Base-by-base conservation (phyloP, 2,329 filamentous ascomycete species). In the Pyrenophora tritici-repentis region DNA sequence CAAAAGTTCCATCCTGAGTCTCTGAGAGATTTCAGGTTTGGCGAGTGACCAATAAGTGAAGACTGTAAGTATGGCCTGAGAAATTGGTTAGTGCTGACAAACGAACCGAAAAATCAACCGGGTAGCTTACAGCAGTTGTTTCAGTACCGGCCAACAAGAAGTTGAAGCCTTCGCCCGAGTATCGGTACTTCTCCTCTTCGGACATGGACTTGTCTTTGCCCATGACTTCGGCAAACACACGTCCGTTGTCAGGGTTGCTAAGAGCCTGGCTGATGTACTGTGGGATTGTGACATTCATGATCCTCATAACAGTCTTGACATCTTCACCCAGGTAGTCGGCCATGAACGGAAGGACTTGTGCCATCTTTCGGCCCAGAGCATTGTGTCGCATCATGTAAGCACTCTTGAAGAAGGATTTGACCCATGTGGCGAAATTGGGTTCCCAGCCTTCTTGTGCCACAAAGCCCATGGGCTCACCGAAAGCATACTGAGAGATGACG, bases 1-100 rank as follows among this genome's bases (percentile, higher is more conserved):
- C 31, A 48, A 59, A 40, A 66, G 61, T 16, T 62, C 66, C 35
- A 51, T 59, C 53, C 54, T 56, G 13, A 71, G 54, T 17, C 59
- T 56, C 3, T 50, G 39, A 33, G 63, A 59, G 14, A 66, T 31
- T 22, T 54, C 36, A 29, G 61, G 67, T 22, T 65, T 70, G 35
- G 62, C 65, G 12, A 70, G 69, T 2, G 78, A 55, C 63, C 68
- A 65, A 55, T 69, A 73, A 5, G 67, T 58, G 42, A 66, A 64
- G 13, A 67, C 61, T 4, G 70, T 61, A 9, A 74, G 63, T n/a
- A 65, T 65, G 40, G 44, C 68, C 64, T 55, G 53, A 32, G 10
- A 34, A 54, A 55, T 58, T 59, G 16, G 71, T 59, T 13, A 56
- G 31, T 10, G 9, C 16, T 22, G 22, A 10, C 13, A 17, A 3